Conservation (phyloP, 1,284 basidiomycete species). For the Psilocybe mexicana region DNA sequence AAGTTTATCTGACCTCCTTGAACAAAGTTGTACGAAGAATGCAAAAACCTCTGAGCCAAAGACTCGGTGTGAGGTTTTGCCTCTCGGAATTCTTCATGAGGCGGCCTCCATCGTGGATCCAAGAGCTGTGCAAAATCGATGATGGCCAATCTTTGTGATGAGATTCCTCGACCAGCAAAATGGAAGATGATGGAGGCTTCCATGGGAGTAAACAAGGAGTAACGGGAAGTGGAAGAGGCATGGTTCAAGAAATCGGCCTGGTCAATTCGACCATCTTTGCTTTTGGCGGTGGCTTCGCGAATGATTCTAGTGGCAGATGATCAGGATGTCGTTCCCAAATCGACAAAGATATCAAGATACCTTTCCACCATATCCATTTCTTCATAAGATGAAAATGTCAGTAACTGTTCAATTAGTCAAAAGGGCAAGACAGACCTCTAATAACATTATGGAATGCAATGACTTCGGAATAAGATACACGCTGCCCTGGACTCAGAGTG, state of each 20-base stretch:
- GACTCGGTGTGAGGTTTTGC: constrained; percentile 38
- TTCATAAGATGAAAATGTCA: constrained; percentile 23
- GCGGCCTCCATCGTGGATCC: constrained; percentile 82
- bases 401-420: constrained; percentile 6
- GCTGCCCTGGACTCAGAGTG: constrained; percentile 82
- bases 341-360: constrained; percentile 33
- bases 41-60: constrained; percentile 51
- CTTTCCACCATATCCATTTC: constrained; percentile 97
- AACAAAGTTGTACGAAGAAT: constrained; percentile 84
- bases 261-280: constrained; percentile 90
- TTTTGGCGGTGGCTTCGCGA: constrained; percentile 84
- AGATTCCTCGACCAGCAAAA: constrained; percentile 82
- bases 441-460: constrained; percentile 95
- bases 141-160: constrained; percentile 70
- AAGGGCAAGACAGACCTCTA: constrained; percentile 52
- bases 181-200: constrained; percentile 96
- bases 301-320: constrained; percentile 56
- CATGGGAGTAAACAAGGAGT: constrained; percentile 93
- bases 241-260: constrained; percentile 81
- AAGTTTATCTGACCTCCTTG: constrained; percentile 69
- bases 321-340: constrained; percentile 9
- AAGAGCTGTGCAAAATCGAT: constrained; percentile 89
- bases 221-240: constrained; percentile 76
- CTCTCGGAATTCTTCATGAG: constrained; percentile 50
- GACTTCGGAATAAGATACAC: constrained; percentile 94